phyloP scores from a whole-genome alignment of 805 yeast genomes.

The Yarrowia bubula region DNA sequence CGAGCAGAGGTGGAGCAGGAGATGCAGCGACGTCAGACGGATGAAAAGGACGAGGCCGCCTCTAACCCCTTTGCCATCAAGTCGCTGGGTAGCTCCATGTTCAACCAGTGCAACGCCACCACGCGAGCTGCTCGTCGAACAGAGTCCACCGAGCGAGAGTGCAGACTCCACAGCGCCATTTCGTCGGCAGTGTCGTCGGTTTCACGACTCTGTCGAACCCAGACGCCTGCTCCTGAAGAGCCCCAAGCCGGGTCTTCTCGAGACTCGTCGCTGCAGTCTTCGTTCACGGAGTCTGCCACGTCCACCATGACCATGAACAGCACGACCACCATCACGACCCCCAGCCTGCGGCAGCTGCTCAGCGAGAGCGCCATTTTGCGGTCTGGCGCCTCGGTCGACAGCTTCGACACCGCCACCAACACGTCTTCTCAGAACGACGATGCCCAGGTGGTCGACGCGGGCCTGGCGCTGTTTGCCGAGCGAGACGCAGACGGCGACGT shows the following conservation, averaged over 20 bases:
- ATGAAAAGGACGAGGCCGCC: background rate
- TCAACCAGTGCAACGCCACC: no score
- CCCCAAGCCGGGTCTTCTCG: constrained; percentile 15
- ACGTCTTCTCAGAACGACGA: constrained; percentile 2
- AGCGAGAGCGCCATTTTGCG: constrained; percentile 16
- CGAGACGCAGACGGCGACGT: constrained; percentile 20
- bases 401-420: background rate
- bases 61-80: background rate
- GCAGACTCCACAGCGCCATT: constrained; percentile 15
- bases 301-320: constrained; percentile 1
- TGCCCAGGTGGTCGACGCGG: background rate
- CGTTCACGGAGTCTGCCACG: constrained; percentile 9
- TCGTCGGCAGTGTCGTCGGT: constrained; percentile 19
- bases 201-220: constrained; percentile 7
- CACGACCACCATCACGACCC: constrained; percentile 11
- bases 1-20: constrained; percentile 15
- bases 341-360: constrained; percentile 11
- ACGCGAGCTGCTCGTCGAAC: no score
- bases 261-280: constrained; percentile 18
- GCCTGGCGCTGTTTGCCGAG: constrained; percentile 15
- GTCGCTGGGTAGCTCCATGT: no score
- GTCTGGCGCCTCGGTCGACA: background rate
- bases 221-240: constrained; percentile 3
- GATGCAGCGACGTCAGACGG: constrained; percentile 10
- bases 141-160: background rate